Evolutionary conservation across 257 asterid species (phyloP), one percentile per base, ranked within the genome.

Genomic region (Nicotiana tomentosiformis): DNA sequence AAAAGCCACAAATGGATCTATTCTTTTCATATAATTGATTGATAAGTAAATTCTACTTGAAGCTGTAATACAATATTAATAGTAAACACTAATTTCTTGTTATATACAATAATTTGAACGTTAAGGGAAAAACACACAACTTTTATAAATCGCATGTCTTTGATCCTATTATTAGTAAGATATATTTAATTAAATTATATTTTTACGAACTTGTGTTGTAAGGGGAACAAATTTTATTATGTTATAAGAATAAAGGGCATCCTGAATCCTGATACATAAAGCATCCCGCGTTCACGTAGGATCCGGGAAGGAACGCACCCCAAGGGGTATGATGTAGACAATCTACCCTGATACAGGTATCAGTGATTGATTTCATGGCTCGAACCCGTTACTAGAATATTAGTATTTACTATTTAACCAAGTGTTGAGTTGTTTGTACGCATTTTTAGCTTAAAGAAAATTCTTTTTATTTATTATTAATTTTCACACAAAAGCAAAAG

Each of bases 181-280:
- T 18, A 39, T 69, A 39, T 37, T 12, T 69, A 2, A 12, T 39
- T 20, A 20, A 70, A 70, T 43, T 29, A 43, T 20, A 70, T 5
- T 39, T 43, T 68, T 37, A 35, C 32, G 32, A 37, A 37, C 10
- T 39, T 67, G 77, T 37, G 57, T 39, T 69, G 33, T 69, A 18
- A 33, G 17, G 76, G 29, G 70, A 6, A 35, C 29, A 33, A 33
- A 67, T 33, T 35, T 7, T 35, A 39, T 46, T 46, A 46, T 10
- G 12, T 46, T 46, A 5, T 1, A 5, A 35, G 6, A 35, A 35
- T 35, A 35, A 35, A 5, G 5, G 6, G 39, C 1, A 35, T 0
- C 5, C 6, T 1, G 39, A 0, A 35, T 0, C 5, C 6, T 1
- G 39, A 0, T 35, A 0, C 1, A 35, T 0, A 4, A 35, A 5